Evolutionary conservation across 2,329 filamentous ascomycete genomes (phyloP), one percentile per base, ranked within the genome.

Genomic region (Fusarium sororula): DNA sequence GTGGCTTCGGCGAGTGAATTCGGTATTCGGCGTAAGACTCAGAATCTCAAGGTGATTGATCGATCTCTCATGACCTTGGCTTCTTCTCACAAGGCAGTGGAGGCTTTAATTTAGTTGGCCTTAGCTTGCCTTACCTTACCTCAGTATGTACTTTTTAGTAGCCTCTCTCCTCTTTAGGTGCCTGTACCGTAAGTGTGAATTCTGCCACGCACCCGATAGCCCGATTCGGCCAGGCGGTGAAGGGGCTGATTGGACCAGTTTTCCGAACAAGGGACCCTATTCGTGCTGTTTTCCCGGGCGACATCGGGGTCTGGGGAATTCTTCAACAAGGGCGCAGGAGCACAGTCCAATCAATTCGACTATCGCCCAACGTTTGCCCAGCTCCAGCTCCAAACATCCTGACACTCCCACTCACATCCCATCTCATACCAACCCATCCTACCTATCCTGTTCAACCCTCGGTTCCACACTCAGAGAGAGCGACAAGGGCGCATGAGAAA

Each of bases 401-500:
- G 55, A 58, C 55, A 58, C 55, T 58, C 42, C 55, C 55, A 58
- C 42, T 50, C 55, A 50, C 55, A 58, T 58, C 55, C 24, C 55
- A 48, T 58, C 42, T 58, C 32, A 58, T 58, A 58, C 55, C n/a
- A 57, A 48, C 30, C 55, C 26, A 37, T 58, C 41, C 28, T 57
- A 57, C 55, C 55, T 57, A 57, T 57, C 55, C 55, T 57, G 42
- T 48, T 47, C 42, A 50, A 68, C 67, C 59, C 42, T 59, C 67
- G 70, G 75, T 77, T 75, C 77, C 77, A 77, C 77, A 72, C 57
- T 65, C 51, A 73, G 65, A 66, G 64, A 73, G 65, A 68, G 66
- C 66, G 68, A 77, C 74, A 78, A 74, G 73, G 74, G 75, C 74
- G 68, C 63, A 55, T 39, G 59, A 37, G 55, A 18, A 73, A 77